Conservation (phyloP, 2,329 filamentous ascomycete genomes). For the Penicillium glabrum region DNA sequence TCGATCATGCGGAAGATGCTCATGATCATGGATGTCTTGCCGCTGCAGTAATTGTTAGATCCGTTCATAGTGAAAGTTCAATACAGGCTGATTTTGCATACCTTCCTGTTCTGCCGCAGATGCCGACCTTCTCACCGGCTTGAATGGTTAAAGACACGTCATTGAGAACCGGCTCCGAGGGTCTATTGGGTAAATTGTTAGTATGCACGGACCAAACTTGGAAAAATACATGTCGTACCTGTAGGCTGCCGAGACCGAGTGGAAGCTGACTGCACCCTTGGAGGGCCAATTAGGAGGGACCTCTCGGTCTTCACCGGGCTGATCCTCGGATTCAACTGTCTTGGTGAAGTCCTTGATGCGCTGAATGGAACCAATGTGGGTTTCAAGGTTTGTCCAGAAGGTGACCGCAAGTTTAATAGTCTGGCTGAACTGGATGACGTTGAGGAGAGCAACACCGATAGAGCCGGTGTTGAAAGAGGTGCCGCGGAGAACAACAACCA, state of each 20-base stretch:
- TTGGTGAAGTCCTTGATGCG: slow-evolving; percentile 56
- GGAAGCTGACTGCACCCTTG: slow-evolving; percentile 45
- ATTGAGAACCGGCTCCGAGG: slow-evolving; percentile 42
- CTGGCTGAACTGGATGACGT: slow-evolving; percentile 55
- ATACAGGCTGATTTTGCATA: slow-evolving; percentile 8
- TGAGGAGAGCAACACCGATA: slow-evolving; percentile 55
- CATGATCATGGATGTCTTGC: slow-evolving; percentile 45
- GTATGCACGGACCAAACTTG: not conserved
- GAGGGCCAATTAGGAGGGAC: slow-evolving; percentile 46
- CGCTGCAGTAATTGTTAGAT: slow-evolving; percentile 26
- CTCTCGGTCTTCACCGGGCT: slow-evolving; percentile 38
- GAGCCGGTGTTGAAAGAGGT: slow-evolving; percentile 47
- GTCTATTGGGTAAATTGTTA: slow-evolving; percentile 15
- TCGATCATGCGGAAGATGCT: slow-evolving; percentile 46
- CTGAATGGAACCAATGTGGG: slow-evolving; percentile 57
- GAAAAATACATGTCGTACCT: slow-evolving; percentile 26
- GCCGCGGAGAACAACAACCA: slow-evolving; percentile 48
- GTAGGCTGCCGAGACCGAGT: slow-evolving; percentile 47
- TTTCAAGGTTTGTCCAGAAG: slow-evolving; percentile 60
- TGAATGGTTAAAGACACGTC: slow-evolving; percentile 48
- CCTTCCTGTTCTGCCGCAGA: slow-evolving; percentile 44
- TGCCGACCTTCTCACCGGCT: slow-evolving; percentile 42
- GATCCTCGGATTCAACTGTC: slow-evolving; percentile 46
- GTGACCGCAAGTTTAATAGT: slow-evolving; percentile 52
- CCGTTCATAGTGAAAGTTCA: not conserved